Conservation (phyloP, 2,329 filamentous ascomycete genomes). For the Monosporascus cannonballus region DNA sequence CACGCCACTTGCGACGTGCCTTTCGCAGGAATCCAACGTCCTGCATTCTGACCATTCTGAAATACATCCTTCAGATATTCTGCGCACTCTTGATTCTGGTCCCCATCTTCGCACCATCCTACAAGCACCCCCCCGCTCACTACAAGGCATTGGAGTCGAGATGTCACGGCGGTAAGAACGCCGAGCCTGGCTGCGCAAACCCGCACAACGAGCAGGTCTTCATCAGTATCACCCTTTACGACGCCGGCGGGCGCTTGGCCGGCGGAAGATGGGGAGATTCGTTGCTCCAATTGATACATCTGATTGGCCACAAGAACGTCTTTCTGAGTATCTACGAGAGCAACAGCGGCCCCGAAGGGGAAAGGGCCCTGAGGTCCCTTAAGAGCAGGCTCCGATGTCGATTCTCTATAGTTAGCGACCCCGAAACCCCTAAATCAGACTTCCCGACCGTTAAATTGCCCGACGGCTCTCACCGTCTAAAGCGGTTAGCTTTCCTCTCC, state of each 20-base stretch:
- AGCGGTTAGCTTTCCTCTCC: constrained; percentile 68
- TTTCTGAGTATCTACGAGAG: constrained; percentile 72
- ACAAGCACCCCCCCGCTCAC: constrained; percentile 33
- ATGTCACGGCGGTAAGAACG: constrained; percentile 19
- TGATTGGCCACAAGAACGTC: constrained; percentile 62
- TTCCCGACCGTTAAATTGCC: constrained; percentile 57
- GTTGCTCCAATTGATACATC: constrained; percentile 54
- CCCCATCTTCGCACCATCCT: constrained; percentile 35
- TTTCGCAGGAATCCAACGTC: neutral
- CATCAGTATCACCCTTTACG: constrained; percentile 66
- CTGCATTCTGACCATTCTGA: neutral
- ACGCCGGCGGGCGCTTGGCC: constrained; percentile 53
- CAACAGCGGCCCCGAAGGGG: constrained; percentile 53
- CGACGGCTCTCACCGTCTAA: constrained; percentile 56
- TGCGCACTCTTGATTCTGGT: neutral
- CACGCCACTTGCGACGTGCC: neutral
- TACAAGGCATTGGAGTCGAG: constrained; percentile 26
- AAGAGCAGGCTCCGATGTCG: constrained; percentile 38
- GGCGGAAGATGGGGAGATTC: constrained; percentile 58
- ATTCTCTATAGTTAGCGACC: constrained; percentile 52
- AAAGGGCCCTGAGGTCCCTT: constrained; percentile 47
- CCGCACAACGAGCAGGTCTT: constrained; percentile 58
- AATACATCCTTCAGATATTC: neutral
- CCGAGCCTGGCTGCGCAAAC: constrained; percentile 31
- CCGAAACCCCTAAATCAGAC: constrained; percentile 48